Conservation (phyloP, 2,329 filamentous ascomycete genomes). For the Clarireedia homoeocarpa region DNA sequence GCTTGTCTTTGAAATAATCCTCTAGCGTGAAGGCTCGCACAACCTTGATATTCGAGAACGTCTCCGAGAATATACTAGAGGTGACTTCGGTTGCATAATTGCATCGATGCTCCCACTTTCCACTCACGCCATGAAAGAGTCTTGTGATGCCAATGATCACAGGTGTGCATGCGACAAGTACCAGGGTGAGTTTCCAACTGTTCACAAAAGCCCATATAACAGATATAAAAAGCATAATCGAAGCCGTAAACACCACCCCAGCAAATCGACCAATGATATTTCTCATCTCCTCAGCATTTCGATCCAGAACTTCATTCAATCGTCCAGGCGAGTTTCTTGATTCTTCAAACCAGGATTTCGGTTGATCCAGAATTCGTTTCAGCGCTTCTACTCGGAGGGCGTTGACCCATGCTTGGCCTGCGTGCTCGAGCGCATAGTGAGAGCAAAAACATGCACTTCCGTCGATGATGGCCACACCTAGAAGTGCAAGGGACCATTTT, state of each 20-base stretch:
- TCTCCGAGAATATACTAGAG: conserved; percentile 61
- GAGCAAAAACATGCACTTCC: conserved; percentile 56
- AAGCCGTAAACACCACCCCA: conserved; percentile 58
- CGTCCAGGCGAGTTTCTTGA: conserved; percentile 54
- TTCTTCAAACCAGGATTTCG: conserved; percentile 69
- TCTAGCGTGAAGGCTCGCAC: conserved; percentile 72
- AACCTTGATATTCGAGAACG: conserved; percentile 70
- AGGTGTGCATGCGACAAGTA: conserved; percentile 62
- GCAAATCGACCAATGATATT: conserved; percentile 74
- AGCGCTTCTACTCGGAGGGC: conserved; percentile 60
- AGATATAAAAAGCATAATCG: conserved; percentile 60
- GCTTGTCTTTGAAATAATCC: conserved; percentile 58
- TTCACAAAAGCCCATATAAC: conserved; percentile 66
- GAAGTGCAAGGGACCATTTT: conserved; percentile 61
- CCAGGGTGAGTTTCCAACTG: conserved; percentile 74
- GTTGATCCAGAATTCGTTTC: conserved; percentile 63
- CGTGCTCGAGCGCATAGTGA: conserved; percentile 64
- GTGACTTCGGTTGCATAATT: conserved; percentile 55
- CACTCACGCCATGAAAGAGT: conserved; percentile 55
- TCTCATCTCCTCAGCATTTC: conserved; percentile 80
- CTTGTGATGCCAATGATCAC: conserved; percentile 59
- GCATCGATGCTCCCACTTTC: conserved; percentile 63
- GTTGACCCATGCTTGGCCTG: conserved; percentile 72
- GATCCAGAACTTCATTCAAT: conserved; percentile 66
- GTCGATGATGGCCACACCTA: conserved; percentile 60